A percentile compares a stretch with the other conserved stretches of the same genome.
These are phyloP conservation scores for Talaromyces atroroseus DNA, from an alignment of 2,329 filamentous ascomycete genomes.

Conservation along the genomic window DNA sequence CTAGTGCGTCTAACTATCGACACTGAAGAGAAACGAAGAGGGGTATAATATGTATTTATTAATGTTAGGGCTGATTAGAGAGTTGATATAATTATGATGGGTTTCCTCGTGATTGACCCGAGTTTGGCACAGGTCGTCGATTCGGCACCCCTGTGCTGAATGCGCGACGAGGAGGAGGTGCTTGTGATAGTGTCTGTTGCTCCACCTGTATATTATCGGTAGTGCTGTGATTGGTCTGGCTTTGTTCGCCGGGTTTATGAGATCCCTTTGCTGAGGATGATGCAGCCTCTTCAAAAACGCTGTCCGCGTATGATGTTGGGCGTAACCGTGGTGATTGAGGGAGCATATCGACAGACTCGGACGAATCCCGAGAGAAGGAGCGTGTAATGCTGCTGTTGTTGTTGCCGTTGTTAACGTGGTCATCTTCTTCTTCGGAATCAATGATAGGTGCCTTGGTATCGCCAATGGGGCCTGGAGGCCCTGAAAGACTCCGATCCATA, in stretches of 20 bases:
- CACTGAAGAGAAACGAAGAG: not conserved
- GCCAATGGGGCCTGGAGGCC: slow-evolving; percentile 27
- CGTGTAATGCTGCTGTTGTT: slow-evolving; percentile 14
- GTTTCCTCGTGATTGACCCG: slow-evolving; percentile 9
- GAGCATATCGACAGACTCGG: slow-evolving; percentile 37
- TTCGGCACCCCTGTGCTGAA: slow-evolving; percentile 35
- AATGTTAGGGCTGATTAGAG: not conserved
- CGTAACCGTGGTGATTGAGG: slow-evolving; percentile 32
- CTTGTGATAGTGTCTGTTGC: slow-evolving; percentile 16
- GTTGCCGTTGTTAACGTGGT: not conserved
- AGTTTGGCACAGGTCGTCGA: slow-evolving; percentile 32
- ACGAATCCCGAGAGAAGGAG: slow-evolving; percentile 19
- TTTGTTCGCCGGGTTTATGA: not conserved
- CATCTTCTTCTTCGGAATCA: slow-evolving; percentile 16
- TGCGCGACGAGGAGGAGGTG: slow-evolving; percentile 22
- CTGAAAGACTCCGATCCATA: slow-evolving; percentile 21
- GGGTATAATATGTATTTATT: not conserved
- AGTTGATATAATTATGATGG: not conserved
- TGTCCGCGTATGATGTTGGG: slow-evolving; percentile 28
- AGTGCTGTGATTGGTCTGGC: slow-evolving; percentile 9
- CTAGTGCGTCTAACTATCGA: not conserved
- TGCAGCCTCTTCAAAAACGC: slow-evolving; percentile 24
- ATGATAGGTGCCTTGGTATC: slow-evolving; percentile 33
- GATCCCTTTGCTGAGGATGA: not conserved
- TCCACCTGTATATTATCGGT: not conserved